Base-by-base conservation (phyloP, 2,329 filamentous ascomycete species). In the Penicillium expansum region DNA sequence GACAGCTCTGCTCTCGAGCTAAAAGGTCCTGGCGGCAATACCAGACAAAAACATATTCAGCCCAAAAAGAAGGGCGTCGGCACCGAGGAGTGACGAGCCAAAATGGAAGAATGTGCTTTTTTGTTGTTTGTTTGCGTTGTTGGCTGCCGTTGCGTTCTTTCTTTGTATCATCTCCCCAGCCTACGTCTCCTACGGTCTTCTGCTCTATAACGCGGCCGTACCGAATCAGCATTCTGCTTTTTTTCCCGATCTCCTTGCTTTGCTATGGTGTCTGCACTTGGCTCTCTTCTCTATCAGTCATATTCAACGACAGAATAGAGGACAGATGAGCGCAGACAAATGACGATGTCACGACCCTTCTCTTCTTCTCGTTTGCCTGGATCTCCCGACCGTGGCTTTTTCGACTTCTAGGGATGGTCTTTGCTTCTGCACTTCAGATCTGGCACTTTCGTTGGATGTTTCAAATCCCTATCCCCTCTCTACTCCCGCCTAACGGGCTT, bases 11-110 rank as follows among this genome's bases (percentile, higher is more conserved):
- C 62, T 20, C 50, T 66, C 55, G 62, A 62, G 38, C 47, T 59
- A 14, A 68, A 65, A 61, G 58, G 52, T 33, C 61, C 61, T 42
- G 58, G 57, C 5, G 52, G 52, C 1, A 64, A 65, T 11, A 58
- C 58, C 49, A 71, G 70, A 30, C 70, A 72, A 64, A 72, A 73
- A 67, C 69, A 73, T 68, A 71, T 73, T 42, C 70, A 73, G 60
- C 70, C 70, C 55, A 73, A 73, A 68, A 73, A 73, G 70, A 73
- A 73, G 68, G 71, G 71, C 37, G 71, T 73, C 35, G 71, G 71
- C 27, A 73, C 71, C 24, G 66, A 70, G 44, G 63, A 69, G 60
- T 73, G 53, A 58, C 29, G 38, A 52, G 5, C 30, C 18, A 35
- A 61, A 62, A 66, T 51, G n/a, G 44, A 67, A 64, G 57, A 35